Percentiles rank a stretch among this genome's conserved stretches.
Conservation (phyloP, 768 basidiomycete genomes). For the Lactifluus volemus region DNA sequence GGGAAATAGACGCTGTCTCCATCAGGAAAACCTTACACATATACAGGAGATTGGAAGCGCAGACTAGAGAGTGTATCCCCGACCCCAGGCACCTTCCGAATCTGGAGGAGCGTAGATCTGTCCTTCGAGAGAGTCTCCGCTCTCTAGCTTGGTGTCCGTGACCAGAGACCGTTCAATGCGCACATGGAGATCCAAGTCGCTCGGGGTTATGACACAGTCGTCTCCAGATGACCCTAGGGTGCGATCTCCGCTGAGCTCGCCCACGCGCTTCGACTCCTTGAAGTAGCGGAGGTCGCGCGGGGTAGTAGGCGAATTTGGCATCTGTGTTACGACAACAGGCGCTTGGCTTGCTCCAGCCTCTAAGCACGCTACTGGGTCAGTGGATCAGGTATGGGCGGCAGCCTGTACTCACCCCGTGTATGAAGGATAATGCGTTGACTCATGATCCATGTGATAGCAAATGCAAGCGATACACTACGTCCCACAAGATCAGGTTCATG, state of each 20-base stretch:
- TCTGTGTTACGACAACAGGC: not conserved
- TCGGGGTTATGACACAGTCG: not conserved
- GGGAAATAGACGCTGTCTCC: not conserved
- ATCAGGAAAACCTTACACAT: not conserved
- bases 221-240: not conserved
- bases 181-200: slow-evolving; percentile 18
- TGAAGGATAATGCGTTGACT: slow-evolving; percentile 30
- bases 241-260: not conserved
- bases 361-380: not conserved
- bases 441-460: slow-evolving; percentile 30
- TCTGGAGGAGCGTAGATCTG: not conserved
- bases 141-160: not conserved
- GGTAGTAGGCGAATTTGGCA: not conserved
- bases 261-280: not conserved
- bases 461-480: slow-evolving; percentile 27
- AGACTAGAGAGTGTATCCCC: not conserved
- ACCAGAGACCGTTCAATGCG: slow-evolving; percentile 10
- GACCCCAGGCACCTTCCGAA: not conserved
- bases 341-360: slow-evolving; percentile 20
- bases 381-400: not conserved
- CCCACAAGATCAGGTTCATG: not conserved
- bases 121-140: not conserved
- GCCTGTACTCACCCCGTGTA: slow-evolving; percentile 24
- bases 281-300: not conserved
- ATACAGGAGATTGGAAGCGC: not conserved